These are phyloP conservation scores for Aspergillus latus DNA, from an alignment of 2,329 filamentous ascomycete genomes.

Conservation along the genomic window DNA sequence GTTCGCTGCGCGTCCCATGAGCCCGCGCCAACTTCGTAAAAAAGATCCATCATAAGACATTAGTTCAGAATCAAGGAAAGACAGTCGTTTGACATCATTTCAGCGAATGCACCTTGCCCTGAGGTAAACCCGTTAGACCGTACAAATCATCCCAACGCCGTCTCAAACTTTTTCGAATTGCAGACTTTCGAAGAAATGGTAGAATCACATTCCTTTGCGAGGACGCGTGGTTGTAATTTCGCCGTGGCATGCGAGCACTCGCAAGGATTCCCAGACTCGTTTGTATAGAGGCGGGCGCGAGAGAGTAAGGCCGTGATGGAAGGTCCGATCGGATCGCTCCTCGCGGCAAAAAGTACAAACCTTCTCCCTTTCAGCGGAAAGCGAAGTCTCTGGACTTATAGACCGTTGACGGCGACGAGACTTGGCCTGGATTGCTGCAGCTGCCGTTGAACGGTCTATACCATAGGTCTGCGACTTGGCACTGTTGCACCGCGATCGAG, in stretches of 20 bases:
- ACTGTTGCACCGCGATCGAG: constrained; percentile 26
- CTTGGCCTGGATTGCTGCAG: constrained; percentile 38
- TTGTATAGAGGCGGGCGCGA: constrained; percentile 25
- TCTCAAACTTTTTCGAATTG: constrained; percentile 6
- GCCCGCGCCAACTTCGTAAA: constrained; percentile 5
- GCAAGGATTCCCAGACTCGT: constrained; percentile 28
- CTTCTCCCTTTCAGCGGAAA: constrained; percentile 29
- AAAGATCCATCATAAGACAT: constrained; percentile 12
- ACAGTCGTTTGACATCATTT: constrained; percentile 6
- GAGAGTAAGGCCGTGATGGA: constrained; percentile 24
- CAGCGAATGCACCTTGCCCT: constrained; percentile 5
- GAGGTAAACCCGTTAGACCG: constrained; percentile 7
- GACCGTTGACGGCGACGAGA: constrained; percentile 34
- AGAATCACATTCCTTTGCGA: constrained; percentile 20
- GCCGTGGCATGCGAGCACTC: constrained; percentile 27
- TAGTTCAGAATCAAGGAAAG: constrained; percentile 8
- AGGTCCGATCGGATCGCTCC: constrained; percentile 26
- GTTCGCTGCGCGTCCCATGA: background rate
- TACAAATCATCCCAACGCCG: constrained; percentile 16
- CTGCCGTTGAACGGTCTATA: constrained; percentile 37
- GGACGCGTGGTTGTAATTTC: constrained; percentile 20
- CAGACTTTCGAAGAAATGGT: constrained; percentile 8
- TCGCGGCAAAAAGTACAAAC: constrained; percentile 34
- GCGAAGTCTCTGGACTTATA: constrained; percentile 26
- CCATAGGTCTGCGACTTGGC: constrained; percentile 27